Base-by-base conservation (phyloP, 2,329 filamentous ascomycete species). In the Pseudocercospora fuligena region DNA sequence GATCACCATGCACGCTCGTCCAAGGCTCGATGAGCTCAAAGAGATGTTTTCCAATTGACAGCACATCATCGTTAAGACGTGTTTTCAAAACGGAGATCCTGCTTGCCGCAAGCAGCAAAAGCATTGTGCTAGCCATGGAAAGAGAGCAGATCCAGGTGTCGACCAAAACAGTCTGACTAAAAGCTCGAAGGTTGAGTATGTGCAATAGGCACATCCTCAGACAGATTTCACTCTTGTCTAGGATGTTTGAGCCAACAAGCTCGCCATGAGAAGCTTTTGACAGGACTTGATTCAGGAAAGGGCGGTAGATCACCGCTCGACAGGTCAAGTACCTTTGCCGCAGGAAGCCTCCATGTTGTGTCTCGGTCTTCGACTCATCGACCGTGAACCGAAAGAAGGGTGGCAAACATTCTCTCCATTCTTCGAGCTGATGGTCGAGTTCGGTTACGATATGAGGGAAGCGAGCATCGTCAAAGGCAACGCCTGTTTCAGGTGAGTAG, bases 371-470 rank as follows among this genome's bases (percentile, higher is more conserved):
- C 3, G 33, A 49, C 5, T 51, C 59, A 43, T 67, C 66, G 19
- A 65, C 23, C 3, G 51, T 14, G 19, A 67, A 67, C 3, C 61
- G 62, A n/a, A 67, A 65, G n/a, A 47, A 51, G 1, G 58, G 43
- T 23, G 66, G 66, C 11, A 67, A 27, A 8, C 62, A 67, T 23
- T 46, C 49, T 12, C 56, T 54, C 66, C 66, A 67, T n/a, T 67
- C 66, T 60, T 67, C 66, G 5, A 67, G 63, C 33, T 67, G 66
- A 56, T 67, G 62, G 19, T 67, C 66, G 12, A 67, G 66, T 51
- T 67, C 66, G 2, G 49, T 65, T 6, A 67, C 66, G 19, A 67
- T 43, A 23, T 67, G 62, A n/a, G 66, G 66, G 36, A 67, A 67
- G 0, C 66, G 66, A 56, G 66, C 66, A 40, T 67, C 66, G 21